A percentile compares a stretch with the other conserved stretches of the same genome.
phyloP scores from a whole-genome alignment of 2,329 filamentous ascomycete genomes.

The Fusarium torulosum region DNA sequence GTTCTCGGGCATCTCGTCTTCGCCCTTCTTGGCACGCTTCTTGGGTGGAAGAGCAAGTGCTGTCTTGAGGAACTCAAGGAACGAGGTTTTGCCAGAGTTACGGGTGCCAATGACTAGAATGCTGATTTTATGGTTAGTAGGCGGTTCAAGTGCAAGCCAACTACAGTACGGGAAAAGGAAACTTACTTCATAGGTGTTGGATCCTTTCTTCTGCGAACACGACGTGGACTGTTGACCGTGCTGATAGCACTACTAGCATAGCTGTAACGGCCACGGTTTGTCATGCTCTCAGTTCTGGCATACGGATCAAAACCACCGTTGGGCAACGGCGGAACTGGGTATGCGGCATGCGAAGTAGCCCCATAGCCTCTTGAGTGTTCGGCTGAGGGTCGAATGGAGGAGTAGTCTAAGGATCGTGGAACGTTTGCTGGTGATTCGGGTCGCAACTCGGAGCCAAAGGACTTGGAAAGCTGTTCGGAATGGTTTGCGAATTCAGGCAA shows the following conservation, averaged over 20 bases:
- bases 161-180: background rate
- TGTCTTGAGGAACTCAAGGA: conserved; percentile 93
- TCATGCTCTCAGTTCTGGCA: conserved; percentile 91
- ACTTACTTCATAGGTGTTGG: conserved; percentile 98
- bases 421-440: conserved; percentile 73
- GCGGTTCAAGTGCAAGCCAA: background rate
- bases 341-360: conserved; percentile 53
- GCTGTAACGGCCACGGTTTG: conserved; percentile 94
- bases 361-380: conserved; percentile 59
- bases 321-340: conserved; percentile 70
- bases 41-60: conserved; percentile 85
- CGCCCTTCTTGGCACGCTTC: conserved; percentile 72
- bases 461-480: conserved; percentile 61
- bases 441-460: conserved; percentile 66
- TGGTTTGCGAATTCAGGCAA: conserved; percentile 66
- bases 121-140: conserved; percentile 61
- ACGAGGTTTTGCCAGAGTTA: conserved; percentile 93
- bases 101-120: conserved; percentile 91
- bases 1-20: conserved; percentile 70
- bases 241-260: conserved; percentile 94
- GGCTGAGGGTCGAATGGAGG: conserved; percentile 64
- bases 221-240: conserved; percentile 91
- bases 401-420: conserved; percentile 60
- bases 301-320: conserved; percentile 79
- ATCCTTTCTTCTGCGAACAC: conserved; percentile 94